phyloP scores from a whole-genome alignment of 2,329 filamentous ascomycete species.

The Neonectria neomacrospora region DNA sequence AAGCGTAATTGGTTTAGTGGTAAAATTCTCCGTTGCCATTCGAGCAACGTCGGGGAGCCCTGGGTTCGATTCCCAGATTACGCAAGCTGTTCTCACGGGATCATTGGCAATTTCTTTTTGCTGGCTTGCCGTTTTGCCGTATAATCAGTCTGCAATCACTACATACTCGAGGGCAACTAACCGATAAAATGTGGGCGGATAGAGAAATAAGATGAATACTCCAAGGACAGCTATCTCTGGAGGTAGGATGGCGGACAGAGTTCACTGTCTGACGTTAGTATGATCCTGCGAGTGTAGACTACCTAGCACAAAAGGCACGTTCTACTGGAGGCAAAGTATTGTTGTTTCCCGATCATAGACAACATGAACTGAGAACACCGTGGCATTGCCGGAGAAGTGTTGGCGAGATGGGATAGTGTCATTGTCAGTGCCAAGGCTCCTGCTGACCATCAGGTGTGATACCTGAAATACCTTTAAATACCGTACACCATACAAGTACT shows the following conservation, averaged over 20 bases:
- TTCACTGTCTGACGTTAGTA: too few relatives aligned
- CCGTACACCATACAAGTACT: too few relatives aligned
- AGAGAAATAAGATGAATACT: neutral
- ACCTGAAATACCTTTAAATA: too few relatives aligned
- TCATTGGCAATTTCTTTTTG: neutral
- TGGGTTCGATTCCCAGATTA: constrained; percentile 13
- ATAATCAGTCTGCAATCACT: too few relatives aligned
- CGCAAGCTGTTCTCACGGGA: neutral
- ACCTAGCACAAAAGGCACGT: neutral
- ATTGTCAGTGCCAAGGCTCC: neutral
- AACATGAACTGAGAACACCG: neutral
- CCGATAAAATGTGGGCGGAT: neutral
- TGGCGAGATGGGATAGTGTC: neutral
- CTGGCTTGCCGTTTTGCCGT: neutral
- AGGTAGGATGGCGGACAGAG: too few relatives aligned
- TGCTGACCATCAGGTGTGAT: too few relatives aligned
- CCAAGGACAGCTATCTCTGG: too few relatives aligned
- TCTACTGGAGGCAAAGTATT: neutral
- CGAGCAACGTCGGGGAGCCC: constrained; percentile 10
- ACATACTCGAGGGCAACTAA: neutral
- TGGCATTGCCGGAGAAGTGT: neutral
- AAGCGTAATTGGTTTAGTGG: constrained; percentile 11
- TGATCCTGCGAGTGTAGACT: neutral
- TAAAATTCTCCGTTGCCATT: constrained; percentile 13
- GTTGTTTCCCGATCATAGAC: neutral